Conservation (phyloP, 2,329 filamentous ascomycete species). For the Colletotrichum sp. region DNA sequence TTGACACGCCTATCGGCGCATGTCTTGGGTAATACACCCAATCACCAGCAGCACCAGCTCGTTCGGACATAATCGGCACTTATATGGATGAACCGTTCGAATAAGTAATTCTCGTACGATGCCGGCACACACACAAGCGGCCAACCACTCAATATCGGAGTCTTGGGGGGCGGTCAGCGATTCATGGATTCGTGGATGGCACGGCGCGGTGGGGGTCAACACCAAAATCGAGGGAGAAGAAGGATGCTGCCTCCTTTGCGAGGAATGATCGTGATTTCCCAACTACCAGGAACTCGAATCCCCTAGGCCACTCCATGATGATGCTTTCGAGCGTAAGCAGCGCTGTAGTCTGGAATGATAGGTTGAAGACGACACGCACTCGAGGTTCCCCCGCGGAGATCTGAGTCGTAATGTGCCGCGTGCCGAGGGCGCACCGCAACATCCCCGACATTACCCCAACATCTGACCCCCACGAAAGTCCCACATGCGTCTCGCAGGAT, state of each 20-base stretch:
- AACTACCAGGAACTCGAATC: neutral
- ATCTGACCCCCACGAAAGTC: conserved; percentile 13
- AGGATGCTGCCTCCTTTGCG: neutral
- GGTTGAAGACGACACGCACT: neutral
- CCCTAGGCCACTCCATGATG: neutral
- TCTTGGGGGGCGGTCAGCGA: neutral
- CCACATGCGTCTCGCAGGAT: neutral
- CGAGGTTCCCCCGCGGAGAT: neutral
- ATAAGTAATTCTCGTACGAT: neutral
- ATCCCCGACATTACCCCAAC: neutral
- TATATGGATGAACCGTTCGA: neutral
- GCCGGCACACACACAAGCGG: neutral
- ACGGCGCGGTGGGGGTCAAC: neutral
- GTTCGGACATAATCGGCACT: neutral
- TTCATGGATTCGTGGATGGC: neutral
- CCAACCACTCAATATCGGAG: neutral
- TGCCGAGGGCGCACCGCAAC: neutral
- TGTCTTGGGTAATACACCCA: neutral
- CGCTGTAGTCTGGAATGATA: neutral
- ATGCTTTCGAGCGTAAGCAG: neutral
- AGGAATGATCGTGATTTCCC: neutral
- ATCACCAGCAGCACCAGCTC: neutral
- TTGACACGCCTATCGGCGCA: neutral
- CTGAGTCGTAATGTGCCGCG: neutral
- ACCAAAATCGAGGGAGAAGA: neutral